A percentile compares a stretch with the other conserved stretches of the same genome.
phyloP scores from a whole-genome alignment of 176 grass and related monocot species.

The Rhynchospora tenuis region DNA sequence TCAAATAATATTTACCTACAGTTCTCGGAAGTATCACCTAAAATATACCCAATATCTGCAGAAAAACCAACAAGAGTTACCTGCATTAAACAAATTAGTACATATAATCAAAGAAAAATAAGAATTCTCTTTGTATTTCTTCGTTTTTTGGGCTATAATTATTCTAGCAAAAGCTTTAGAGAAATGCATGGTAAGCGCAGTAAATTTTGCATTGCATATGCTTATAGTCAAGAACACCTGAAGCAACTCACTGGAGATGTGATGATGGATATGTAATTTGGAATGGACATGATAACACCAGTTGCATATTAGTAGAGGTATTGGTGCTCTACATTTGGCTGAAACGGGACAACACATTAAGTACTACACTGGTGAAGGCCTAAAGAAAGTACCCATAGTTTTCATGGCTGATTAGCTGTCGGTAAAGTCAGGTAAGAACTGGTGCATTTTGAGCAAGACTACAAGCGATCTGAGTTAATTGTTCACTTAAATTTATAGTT shows the following conservation, averaged over 20 bases:
- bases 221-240: neutral
- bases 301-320: neutral
- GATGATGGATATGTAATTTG: neutral
- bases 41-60: constrained; percentile 92
- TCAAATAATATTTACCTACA: constrained; percentile 53
- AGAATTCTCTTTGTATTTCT: neutral
- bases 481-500: neutral
- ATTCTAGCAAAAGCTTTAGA: neutral
- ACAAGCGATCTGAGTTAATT: neutral
- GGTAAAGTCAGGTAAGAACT: neutral
- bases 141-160: neutral
- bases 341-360: neutral
- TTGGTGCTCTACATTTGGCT: neutral
- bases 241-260: neutral
- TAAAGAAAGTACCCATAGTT: neutral
- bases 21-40: constrained; percentile 83
- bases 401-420: neutral
- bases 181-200: neutral
- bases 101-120: constrained; percentile 15
- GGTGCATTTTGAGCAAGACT: neutral
- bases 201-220: neutral
- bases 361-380: neutral
- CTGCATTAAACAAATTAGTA: constrained; percentile 49
- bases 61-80: constrained; percentile 98
- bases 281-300: neutral